Conservation (phyloP, 2,329 filamentous ascomycete genomes). For the Cucurbitaria berberidis region DNA sequence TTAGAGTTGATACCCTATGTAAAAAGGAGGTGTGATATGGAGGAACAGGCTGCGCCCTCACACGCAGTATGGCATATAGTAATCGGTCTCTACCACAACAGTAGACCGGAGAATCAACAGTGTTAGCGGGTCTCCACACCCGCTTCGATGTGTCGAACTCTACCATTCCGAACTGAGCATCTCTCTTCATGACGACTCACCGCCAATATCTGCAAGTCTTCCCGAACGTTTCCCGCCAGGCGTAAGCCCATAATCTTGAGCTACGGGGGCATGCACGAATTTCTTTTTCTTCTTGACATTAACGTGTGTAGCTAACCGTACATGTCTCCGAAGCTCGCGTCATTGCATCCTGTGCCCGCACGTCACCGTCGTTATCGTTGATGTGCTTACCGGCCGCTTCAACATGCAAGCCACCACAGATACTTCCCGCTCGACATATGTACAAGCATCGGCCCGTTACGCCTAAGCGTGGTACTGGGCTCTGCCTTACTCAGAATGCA, state of each 20-base stretch:
- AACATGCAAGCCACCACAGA: conserved; percentile 7
- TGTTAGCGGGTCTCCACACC: conserved; percentile 17
- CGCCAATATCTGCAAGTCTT: conserved; percentile 4
- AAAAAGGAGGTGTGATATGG: conserved; percentile 33
- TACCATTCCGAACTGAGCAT: not conserved
- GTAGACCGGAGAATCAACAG: conserved; percentile 27
- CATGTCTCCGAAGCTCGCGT: not conserved
- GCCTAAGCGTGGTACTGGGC: conserved; percentile 1
- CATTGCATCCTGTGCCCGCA: not conserved
- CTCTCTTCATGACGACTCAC: not conserved
- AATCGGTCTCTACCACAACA: conserved; percentile 20
- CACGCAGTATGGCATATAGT: conserved; percentile 28
- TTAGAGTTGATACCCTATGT: conserved; percentile 40
- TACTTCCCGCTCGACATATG: conserved; percentile 16
- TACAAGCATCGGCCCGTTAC: conserved; percentile 8
- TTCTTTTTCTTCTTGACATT: conserved; percentile 8
- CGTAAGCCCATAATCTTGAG: not conserved
- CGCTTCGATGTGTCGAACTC: conserved; percentile 11
- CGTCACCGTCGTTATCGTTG: not conserved
- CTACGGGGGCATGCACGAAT: conserved; percentile 7
- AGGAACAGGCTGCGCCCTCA: conserved; percentile 22
- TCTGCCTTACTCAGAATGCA: conserved; percentile 1
- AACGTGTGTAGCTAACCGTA: conserved; percentile 10
- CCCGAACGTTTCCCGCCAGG: not conserved
- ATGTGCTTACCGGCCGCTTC: not conserved